Percentiles rank a stretch among this genome's conserved stretches.
These are phyloP conservation scores for Iberis pinnata DNA, from an alignment of 345 rosid species.

Conservation along the genomic window DNA sequence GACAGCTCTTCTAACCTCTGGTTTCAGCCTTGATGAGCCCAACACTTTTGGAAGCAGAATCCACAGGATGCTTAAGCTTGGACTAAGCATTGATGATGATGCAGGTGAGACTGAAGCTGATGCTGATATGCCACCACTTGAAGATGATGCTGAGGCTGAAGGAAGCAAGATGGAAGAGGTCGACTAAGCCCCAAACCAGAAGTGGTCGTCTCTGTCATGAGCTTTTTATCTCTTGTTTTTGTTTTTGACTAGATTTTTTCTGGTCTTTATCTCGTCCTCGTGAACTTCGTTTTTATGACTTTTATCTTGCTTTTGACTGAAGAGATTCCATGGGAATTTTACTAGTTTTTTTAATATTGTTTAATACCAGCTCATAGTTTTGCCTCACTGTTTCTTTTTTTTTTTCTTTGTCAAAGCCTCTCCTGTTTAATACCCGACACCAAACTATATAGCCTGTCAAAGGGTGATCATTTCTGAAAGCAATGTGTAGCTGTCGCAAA, in stretches of 20 bases:
- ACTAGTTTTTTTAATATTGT: too few species aligned
- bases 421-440: too few species aligned
- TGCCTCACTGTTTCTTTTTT: too few species aligned
- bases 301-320: background rate
- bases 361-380: too few species aligned
- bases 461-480: too few species aligned
- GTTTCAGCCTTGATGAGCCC: slow-evolving; percentile 86
- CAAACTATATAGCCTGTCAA: too few species aligned
- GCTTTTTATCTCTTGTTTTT: background rate
- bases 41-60: slow-evolving; percentile 83
- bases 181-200: slow-evolving; percentile 34
- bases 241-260: background rate
- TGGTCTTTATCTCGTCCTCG: background rate
- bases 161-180: slow-evolving; percentile 97
- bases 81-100: slow-evolving; percentile 79
- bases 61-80: slow-evolving; percentile 82
- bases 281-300: slow-evolving; percentile 3
- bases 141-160: slow-evolving; percentile 68
- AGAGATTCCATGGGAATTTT: too few species aligned
- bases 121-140: slow-evolving; percentile 67
- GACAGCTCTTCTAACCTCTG: slow-evolving; percentile 76
- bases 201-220: background rate
- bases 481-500: too few species aligned
- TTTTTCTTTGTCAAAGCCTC: too few species aligned
- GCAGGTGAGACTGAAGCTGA: slow-evolving; percentile 46